These are phyloP conservation scores for Kazachstania kunashirensis DNA, from an alignment of 805 yeast species.

Conservation along the genomic window DNA sequence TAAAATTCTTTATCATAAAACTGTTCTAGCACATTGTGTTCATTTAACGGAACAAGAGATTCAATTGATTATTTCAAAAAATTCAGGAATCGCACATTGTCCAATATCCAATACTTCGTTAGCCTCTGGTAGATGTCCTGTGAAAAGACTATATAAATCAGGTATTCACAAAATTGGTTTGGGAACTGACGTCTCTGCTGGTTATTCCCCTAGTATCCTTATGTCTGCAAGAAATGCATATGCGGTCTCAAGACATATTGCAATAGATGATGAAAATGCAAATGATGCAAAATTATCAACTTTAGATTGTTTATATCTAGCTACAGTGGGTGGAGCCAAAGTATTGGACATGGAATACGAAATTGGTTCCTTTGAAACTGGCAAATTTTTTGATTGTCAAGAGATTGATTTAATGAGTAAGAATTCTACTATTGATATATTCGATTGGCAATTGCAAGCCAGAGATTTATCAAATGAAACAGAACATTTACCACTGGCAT, in stretches of 20 bases:
- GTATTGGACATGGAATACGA: constrained; percentile 48
- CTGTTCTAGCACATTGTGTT: constrained; percentile 84
- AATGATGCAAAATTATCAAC: constrained; percentile 41
- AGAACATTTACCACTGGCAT: constrained; percentile 3
- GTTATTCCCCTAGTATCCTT: constrained; percentile 56
- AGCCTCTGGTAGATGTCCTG: constrained; percentile 83
- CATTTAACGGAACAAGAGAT: constrained; percentile 63
- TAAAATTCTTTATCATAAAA: constrained; percentile 49
- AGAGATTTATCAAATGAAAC: not conserved
- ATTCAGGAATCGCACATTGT: constrained; percentile 81
- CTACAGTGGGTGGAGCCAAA: constrained; percentile 84
- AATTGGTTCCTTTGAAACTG: constrained; percentile 64
- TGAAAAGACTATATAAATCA: constrained; percentile 54
- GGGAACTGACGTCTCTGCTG: constrained; percentile 77
- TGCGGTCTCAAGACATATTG: constrained; percentile 59
- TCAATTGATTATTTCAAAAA: constrained; percentile 40
- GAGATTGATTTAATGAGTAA: constrained; percentile 49
- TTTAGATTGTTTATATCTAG: constrained; percentile 66
- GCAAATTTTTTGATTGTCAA: constrained; percentile 81
- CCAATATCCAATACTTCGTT: constrained; percentile 85
- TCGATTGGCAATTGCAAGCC: constrained; percentile 50
- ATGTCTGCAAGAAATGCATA: constrained; percentile 61
- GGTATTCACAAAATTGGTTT: constrained; percentile 62
- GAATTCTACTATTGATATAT: constrained; percentile 61
- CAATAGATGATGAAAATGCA: constrained; percentile 38